A percentile compares a stretch with the other conserved stretches of the same genome.
Evolutionary conservation across 2,329 filamentous ascomycete genomes (phyloP).

Genomic region (Ilyonectria destructans): DNA sequence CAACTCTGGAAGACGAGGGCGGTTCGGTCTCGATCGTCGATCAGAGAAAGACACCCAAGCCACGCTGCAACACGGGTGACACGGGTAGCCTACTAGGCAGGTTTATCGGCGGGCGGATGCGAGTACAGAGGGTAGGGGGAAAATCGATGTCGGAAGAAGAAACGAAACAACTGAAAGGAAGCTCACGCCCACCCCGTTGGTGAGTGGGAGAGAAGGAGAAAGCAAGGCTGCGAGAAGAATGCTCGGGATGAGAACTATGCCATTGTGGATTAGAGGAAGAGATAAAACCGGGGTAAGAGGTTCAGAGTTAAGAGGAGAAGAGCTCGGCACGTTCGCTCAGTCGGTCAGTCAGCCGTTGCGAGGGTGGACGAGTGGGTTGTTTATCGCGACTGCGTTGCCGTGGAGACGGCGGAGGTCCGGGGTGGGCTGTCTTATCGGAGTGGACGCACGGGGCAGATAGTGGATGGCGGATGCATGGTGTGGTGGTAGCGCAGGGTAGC

Average conservation of each 20-base stretch:
- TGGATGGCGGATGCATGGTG: conserved; percentile 20
- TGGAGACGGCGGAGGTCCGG: conserved; percentile 34
- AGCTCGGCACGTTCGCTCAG: conserved; percentile 16
- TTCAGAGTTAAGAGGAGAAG: conserved; percentile 33
- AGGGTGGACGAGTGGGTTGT: conserved; percentile 39
- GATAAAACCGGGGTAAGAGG: conserved; percentile 43
- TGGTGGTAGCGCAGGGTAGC: conserved; percentile 21
- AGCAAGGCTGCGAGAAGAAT: conserved; percentile 36
- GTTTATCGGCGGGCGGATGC: conserved; percentile 10
- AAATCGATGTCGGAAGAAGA: conserved; percentile 13
- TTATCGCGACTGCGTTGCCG: conserved; percentile 48
- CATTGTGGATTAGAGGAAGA: conserved; percentile 41
- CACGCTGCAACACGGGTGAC: conserved; percentile 28
- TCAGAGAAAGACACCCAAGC: conserved; percentile 21
- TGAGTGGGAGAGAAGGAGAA: conserved; percentile 31
- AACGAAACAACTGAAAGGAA: conserved; percentile 11
- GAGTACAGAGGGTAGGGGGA: neutral
- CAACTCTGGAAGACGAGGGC: conserved; percentile 3
- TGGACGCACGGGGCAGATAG: conserved; percentile 12
- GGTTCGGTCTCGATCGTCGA: conserved; percentile 20
- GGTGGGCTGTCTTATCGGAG: conserved; percentile 43
- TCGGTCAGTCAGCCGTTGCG: conserved; percentile 46
- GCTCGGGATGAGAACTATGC: conserved; percentile 41
- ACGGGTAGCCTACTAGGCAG: conserved; percentile 21
- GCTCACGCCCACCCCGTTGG: conserved; percentile 31